Evolutionary conservation across 352 stramenopile species (phyloP).

Genomic region (Phytophthora ohioensis): DNA sequence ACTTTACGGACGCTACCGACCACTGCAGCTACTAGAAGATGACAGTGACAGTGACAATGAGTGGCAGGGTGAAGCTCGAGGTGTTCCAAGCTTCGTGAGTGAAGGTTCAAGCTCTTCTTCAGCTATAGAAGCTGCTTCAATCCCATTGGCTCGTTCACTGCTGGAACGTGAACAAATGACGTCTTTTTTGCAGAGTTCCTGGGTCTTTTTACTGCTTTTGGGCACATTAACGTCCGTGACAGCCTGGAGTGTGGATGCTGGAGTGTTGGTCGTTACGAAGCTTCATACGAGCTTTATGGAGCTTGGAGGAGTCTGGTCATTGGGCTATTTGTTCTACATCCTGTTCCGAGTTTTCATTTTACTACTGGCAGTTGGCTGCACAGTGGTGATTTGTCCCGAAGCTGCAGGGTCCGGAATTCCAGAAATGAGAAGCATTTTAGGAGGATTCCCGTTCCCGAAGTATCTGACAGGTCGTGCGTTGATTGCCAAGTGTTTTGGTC

Average conservation of each 20-base stretch:
- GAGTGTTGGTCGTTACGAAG: slow-evolving; percentile 55
- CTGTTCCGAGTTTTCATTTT: slow-evolving; percentile 68
- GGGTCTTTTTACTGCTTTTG: slow-evolving; percentile 77
- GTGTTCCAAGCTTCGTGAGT: slow-evolving; percentile 12
- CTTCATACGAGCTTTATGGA: slow-evolving; percentile 52
- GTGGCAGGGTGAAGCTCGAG: slow-evolving; percentile 33
- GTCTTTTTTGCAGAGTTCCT: slow-evolving; percentile 78
- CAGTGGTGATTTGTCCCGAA: slow-evolving; percentile 67
- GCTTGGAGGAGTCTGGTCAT: slow-evolving; percentile 58
- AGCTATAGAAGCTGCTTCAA: slow-evolving; percentile 31
- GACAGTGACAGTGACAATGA: slow-evolving; percentile 37
- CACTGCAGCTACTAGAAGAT: slow-evolving; percentile 41
- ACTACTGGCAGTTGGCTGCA: slow-evolving; percentile 67
- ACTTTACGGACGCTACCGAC: slow-evolving; percentile 31
- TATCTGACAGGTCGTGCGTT: slow-evolving; percentile 71
- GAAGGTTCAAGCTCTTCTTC: slow-evolving; percentile 10
- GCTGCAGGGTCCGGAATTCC: slow-evolving; percentile 78
- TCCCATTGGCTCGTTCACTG: slow-evolving; percentile 42
- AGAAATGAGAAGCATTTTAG: slow-evolving; percentile 83
- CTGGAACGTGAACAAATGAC: slow-evolving; percentile 63
- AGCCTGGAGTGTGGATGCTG: slow-evolving; percentile 74
- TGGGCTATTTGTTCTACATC: slow-evolving; percentile 70
- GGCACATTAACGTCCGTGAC: slow-evolving; percentile 61
- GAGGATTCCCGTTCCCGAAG: slow-evolving; percentile 71
- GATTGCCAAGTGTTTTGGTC: slow-evolving; percentile 68